Evolutionary conservation across 2,329 filamentous ascomycete species (phyloP).

Genomic region (Ceratocystis huliohia): DNA sequence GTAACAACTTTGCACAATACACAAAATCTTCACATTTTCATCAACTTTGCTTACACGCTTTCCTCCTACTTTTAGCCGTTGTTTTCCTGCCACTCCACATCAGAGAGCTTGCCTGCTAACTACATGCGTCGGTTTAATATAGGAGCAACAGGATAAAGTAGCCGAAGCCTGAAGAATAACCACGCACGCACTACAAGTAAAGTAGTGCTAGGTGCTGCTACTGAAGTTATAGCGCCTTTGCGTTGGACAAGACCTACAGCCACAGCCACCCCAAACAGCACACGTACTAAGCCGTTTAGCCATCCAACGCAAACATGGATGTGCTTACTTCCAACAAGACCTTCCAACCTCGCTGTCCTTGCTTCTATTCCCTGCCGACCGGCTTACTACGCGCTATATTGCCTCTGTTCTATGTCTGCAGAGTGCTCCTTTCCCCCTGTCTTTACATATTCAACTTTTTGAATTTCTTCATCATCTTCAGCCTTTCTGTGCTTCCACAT

Average conservation of each 20-base stretch:
- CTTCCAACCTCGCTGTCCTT: constrained; percentile 1
- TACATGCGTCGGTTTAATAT: not conserved
- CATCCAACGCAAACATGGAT: constrained; percentile 2
- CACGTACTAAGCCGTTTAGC: not conserved
- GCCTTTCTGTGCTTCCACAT: constrained; percentile 14
- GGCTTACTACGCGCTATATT: not conserved
- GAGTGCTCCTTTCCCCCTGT: not conserved
- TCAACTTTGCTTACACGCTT: not conserved
- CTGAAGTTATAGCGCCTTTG: not conserved
- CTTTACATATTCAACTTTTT: not conserved
- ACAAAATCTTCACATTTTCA: not conserved
- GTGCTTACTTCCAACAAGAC: not conserved
- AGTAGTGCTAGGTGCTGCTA: not conserved
- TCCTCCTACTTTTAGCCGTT: not conserved
- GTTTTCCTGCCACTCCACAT: not conserved
- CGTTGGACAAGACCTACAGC: not conserved
- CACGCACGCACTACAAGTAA: not conserved
- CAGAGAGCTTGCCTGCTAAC: not conserved
- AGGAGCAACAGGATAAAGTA: not conserved
- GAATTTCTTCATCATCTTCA: constrained; percentile 12
- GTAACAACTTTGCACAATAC: not conserved
- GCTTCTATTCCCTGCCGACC: not conserved
- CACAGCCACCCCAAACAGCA: not conserved
- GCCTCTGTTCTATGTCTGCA: not conserved
- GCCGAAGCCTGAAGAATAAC: not conserved